Percentiles rank a stretch among this genome's conserved stretches.
Evolutionary conservation across 2,329 filamentous ascomycete species (phyloP).

Genomic region (Calonectria pseudoreteaudii): DNA sequence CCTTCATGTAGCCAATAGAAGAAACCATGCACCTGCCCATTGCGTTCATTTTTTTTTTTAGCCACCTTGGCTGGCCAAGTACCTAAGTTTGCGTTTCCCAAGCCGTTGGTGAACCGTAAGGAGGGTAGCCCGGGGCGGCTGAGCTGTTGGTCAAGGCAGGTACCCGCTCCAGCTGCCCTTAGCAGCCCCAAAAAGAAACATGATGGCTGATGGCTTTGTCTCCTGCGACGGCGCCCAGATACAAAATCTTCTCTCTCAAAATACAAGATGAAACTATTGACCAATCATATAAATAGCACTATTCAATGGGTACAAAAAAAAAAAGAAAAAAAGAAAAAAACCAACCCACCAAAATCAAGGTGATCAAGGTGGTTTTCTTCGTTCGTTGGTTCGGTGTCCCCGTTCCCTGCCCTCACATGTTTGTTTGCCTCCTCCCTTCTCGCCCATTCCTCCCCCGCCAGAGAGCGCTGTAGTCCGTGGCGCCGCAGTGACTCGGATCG

Average conservation of each 20-base stretch:
- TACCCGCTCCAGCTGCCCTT: slow-evolving; percentile 10
- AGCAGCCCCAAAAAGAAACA: background rate
- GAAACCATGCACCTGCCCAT: background rate
- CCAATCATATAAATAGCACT: background rate
- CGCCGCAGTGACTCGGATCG: slow-evolving; percentile 2
- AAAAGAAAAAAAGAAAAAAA: background rate
- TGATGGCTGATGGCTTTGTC: background rate
- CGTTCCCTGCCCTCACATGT: background rate
- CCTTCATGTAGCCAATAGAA: background rate
- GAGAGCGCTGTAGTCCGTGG: slow-evolving; percentile 3
- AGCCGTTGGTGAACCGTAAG: background rate
- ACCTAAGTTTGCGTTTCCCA: background rate
- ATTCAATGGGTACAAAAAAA: background rate
- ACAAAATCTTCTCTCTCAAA: background rate
- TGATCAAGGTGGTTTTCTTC: background rate
- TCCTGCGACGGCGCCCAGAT: background rate
- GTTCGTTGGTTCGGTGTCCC: background rate
- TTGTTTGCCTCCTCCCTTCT: background rate
- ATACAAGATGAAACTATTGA: background rate
- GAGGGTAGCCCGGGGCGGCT: background rate
- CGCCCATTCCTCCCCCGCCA: background rate
- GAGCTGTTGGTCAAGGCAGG: slow-evolving; percentile 13
- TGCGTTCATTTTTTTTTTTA: background rate
- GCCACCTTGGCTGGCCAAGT: background rate
- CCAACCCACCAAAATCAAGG: too few relatives aligned